Evolutionary conservation across 1,284 basidiomycete genomes (phyloP).

Genomic region (Neonothopanus nambi): DNA sequence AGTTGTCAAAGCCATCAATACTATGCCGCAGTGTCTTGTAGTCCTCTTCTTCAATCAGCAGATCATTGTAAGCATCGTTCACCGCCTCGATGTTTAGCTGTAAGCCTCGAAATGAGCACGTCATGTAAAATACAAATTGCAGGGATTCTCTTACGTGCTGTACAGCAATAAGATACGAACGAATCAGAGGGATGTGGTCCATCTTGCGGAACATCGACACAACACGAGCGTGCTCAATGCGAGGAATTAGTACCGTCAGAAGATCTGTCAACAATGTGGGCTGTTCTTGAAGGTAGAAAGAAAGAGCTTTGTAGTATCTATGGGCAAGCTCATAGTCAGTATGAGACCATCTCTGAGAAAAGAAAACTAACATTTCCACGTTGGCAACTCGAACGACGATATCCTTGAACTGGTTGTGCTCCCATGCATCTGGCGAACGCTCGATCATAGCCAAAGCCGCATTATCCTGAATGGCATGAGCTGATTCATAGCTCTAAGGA

Average conservation of each 20-base stretch:
- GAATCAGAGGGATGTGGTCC: conserved; percentile 94
- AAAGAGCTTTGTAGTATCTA: conserved; percentile 87
- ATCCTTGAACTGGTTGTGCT: conserved; percentile 99
- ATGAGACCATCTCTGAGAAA: background rate
- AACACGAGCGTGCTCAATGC: conserved; percentile 93
- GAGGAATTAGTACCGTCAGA: conserved; percentile 87
- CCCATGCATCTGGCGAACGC: conserved; percentile 95
- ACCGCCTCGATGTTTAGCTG: conserved; percentile 95
- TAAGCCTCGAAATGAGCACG: conserved; percentile 14
- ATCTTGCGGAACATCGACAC: conserved; percentile 95
- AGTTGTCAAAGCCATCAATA: conserved; percentile 97
- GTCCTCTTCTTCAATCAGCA: conserved; percentile 98
- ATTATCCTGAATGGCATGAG: conserved; percentile 65
- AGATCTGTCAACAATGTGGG: conserved; percentile 93
- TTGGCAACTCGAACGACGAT: conserved; percentile 95
- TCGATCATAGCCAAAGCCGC: conserved; percentile 99
- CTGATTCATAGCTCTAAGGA: background rate
- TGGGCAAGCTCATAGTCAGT: conserved; percentile 13
- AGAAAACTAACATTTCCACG: conserved; percentile 81
- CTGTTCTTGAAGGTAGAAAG: conserved; percentile 92
- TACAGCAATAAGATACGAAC: conserved; percentile 94
- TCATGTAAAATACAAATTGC: background rate
- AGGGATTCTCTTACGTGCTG: conserved; percentile 68
- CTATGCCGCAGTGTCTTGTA: conserved; percentile 95
- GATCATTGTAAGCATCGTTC: conserved; percentile 96